These are phyloP conservation scores for Pichia sp. DNA, from an alignment of 1,139 yeast genomes.

Conservation along the genomic window DNA sequence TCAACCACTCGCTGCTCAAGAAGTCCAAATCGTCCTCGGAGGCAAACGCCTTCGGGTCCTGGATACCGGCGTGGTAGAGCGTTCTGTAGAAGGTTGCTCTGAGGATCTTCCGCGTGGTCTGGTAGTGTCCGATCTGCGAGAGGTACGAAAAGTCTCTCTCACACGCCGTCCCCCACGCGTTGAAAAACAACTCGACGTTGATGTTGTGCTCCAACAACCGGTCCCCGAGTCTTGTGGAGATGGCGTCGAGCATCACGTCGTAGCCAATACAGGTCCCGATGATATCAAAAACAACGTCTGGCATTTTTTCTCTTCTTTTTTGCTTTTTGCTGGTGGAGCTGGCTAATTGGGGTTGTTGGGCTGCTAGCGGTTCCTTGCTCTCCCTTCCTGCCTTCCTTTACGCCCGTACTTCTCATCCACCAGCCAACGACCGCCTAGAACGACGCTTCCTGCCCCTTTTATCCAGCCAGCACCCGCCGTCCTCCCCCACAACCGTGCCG, in stretches of 20 bases:
- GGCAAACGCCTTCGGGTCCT: conserved; percentile 25
- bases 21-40: conserved; percentile 25
- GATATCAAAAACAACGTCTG: conserved; percentile 28
- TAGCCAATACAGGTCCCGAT: conserved; percentile 29
- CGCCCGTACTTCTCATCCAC: too few relatives aligned
- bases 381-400: too few relatives aligned
- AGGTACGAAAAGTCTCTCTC: conserved; percentile 29
- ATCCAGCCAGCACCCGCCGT: neutral
- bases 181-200: conserved; percentile 23
- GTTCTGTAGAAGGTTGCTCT: conserved; percentile 25
- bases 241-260: conserved; percentile 24
- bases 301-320: conserved; percentile 18
- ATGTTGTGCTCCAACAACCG: conserved; percentile 20
- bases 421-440: neutral
- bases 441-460: neutral
- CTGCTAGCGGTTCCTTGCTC: too few relatives aligned
- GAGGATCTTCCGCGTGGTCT: conserved; percentile 23
- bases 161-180: conserved; percentile 29
- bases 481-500: neutral
- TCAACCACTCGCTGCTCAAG: conserved; percentile 22
- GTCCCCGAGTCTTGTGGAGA: conserved; percentile 24
- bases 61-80: conserved; percentile 24
- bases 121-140: conserved; percentile 25
- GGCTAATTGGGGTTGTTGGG: too few relatives aligned
- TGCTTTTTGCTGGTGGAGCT: neutral